Conservation (phyloP, 1,284 basidiomycete genomes). For the Stereum hirsutum region DNA sequence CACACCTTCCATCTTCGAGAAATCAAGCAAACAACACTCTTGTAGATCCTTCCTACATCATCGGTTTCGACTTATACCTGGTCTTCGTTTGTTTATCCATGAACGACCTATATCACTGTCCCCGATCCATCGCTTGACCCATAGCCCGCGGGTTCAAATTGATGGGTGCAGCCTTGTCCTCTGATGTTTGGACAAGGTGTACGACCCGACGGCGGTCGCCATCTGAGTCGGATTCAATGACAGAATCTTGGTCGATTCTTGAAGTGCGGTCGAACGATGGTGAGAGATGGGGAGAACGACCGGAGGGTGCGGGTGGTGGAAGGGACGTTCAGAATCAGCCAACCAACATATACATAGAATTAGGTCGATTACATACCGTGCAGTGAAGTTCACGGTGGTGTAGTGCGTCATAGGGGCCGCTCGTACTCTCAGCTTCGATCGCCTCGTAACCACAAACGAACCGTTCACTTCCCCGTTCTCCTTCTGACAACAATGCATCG, state of each 20-base stretch:
- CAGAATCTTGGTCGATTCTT: constrained; percentile 2
- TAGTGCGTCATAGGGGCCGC: constrained; percentile 2
- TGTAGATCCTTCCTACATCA: too few relatives aligned
- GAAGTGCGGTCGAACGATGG: too few relatives aligned
- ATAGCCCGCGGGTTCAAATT: background rate
- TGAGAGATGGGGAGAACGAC: background rate
- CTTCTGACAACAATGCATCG: background rate
- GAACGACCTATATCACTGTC: too few relatives aligned
- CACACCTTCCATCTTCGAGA: too few relatives aligned
- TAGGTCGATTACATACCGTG: background rate
- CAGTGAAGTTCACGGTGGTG: constrained; percentile 1
- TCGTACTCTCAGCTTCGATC: constrained; percentile 3
- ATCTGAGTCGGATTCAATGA: background rate
- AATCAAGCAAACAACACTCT: too few relatives aligned
- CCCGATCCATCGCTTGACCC: too few relatives aligned
- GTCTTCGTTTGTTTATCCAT: too few relatives aligned
- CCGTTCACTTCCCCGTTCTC: constrained; percentile 1
- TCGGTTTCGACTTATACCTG: too few relatives aligned
- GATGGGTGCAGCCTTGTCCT: background rate
- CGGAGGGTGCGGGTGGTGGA: background rate
- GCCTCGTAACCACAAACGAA: constrained; percentile 2
- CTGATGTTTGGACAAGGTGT: background rate
- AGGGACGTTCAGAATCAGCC: background rate
- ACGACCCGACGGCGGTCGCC: background rate
- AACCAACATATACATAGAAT: background rate